Evolutionary conservation across 345 rosid genomes (phyloP), one percentile per base, ranked within the genome.

Genomic region (Linum usitatissimum): DNA sequence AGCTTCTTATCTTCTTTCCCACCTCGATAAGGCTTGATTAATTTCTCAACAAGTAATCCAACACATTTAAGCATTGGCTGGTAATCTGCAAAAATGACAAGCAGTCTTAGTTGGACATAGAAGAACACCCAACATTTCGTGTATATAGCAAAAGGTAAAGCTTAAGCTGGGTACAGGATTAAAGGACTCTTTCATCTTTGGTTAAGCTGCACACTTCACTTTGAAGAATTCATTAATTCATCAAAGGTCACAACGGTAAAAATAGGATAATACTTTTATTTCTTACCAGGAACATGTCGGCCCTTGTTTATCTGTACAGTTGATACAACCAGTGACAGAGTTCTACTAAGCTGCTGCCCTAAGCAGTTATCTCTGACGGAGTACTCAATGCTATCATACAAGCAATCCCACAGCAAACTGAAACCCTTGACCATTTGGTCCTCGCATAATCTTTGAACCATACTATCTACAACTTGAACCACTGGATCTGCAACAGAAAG

Each of bases 371-470:
- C 75, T 30, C 67, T 53, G 57, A 75, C 64, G 73, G 78, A 68
- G 40, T 66, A 73, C 14, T 54, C 75, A 60, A 82, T 82, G 74
- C 79, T 77, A 61, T 71, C 64, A 75, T 77, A 64, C 70, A 93
- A 72, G 80, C 83, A 76, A 53, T 78, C 53, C 84, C 86, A 83
- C 65, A 90, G 57, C 61, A 76, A 62, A 60, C 18, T 62, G 72
- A 85, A 75, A 68, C 86, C 81, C 70, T 72, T 59, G 30, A 79
- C 66, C 64, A 80, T 85, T 57, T 84, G 71, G 73, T 78, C 83
- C 67, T 79, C 82, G 59, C 86, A 79, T 68, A 84, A 57, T 71
- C 95, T 86, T 66, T 69, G 64, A 59, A 86, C 84, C 65, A 84
- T 56, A 48, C 75, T 30, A 66, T 59, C 67, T 67, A 83, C 75